Evolutionary conservation across 129 eudicot species (phyloP).

Genomic region (Heracleum sosnowskyi): DNA sequence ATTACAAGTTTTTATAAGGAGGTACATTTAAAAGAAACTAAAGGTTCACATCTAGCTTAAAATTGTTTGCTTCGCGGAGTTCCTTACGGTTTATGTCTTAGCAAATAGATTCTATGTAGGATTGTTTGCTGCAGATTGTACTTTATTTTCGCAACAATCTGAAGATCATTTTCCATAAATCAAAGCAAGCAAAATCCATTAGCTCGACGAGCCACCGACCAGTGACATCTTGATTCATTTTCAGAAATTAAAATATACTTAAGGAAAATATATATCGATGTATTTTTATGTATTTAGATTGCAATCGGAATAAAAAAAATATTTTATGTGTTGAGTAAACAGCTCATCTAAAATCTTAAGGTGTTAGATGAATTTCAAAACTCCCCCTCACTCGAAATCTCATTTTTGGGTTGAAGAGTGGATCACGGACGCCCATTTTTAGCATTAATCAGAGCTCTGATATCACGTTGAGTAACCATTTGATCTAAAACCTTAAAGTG

Average conservation of each 20-base stretch:
- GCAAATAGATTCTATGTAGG: background rate
- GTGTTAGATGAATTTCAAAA: too few species aligned
- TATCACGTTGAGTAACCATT: too few species aligned
- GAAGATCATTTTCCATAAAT: background rate
- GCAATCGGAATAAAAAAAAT: too few species aligned
- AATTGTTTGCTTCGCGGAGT: background rate
- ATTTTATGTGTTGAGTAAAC: too few species aligned
- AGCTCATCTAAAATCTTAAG: too few species aligned
- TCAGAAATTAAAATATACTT: background rate
- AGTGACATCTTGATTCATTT: background rate
- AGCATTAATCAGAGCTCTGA: too few species aligned
- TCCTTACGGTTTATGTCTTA: background rate
- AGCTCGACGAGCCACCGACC: background rate
- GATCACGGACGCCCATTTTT: too few species aligned
- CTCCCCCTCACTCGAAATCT: too few species aligned
- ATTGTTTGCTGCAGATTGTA: background rate
- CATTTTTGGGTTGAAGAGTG: too few species aligned
- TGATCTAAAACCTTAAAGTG: too few species aligned
- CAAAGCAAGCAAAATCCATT: background rate
- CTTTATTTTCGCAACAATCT: background rate
- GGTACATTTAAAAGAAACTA: background rate
- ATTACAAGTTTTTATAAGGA: conserved; percentile 28
- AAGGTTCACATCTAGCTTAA: background rate
- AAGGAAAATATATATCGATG: background rate
- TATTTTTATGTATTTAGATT: too few species aligned